Evolutionary conservation across 257 asterid species (phyloP).

Genomic region (Penstemon davidsonii): DNA sequence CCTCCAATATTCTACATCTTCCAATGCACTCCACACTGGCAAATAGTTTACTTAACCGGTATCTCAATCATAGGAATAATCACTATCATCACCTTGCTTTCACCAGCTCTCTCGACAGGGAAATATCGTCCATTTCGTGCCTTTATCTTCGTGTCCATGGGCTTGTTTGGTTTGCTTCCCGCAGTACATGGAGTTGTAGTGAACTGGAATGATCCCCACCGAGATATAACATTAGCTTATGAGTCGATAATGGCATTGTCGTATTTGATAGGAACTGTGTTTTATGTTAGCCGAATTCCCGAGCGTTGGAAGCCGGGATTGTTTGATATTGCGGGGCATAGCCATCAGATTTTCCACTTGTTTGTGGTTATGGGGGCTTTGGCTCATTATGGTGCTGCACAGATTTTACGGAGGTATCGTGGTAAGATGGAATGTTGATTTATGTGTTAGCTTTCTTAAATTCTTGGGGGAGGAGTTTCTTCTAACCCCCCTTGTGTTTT

Average conservation of each 20-base stretch:
- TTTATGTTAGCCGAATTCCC: slow-evolving; percentile 65
- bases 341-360: slow-evolving; percentile 91
- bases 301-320: slow-evolving; percentile 94
- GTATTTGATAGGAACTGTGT: slow-evolving; percentile 64
- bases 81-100: slow-evolving; percentile 63
- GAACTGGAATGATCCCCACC: slow-evolving; percentile 78
- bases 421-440: slow-evolving; percentile 46
- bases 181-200: slow-evolving; percentile 59
- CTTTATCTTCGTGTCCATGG: slow-evolving; percentile 74
- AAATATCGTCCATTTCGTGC: slow-evolving; percentile 73
- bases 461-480: no score
- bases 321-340: slow-evolving; percentile 91
- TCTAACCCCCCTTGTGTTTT: no score
- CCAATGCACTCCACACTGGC: slow-evolving; percentile 84
- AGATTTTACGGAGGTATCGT: slow-evolving; percentile 56
- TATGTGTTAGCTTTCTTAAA: no score
- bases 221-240: slow-evolving; percentile 53
- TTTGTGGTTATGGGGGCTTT: slow-evolving; percentile 88
- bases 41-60: slow-evolving; percentile 61
- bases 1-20: slow-evolving; percentile 95
- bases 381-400: slow-evolving; percentile 96
- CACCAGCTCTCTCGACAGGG: slow-evolving; percentile 62
- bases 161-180: slow-evolving; percentile 78
- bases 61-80: slow-evolving; percentile 71
- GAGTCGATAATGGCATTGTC: slow-evolving; percentile 78